A percentile compares a stretch with the other conserved stretches of the same genome.
Conservation (phyloP, 2,329 filamentous ascomycete genomes). For the Claviceps sp. region DNA sequence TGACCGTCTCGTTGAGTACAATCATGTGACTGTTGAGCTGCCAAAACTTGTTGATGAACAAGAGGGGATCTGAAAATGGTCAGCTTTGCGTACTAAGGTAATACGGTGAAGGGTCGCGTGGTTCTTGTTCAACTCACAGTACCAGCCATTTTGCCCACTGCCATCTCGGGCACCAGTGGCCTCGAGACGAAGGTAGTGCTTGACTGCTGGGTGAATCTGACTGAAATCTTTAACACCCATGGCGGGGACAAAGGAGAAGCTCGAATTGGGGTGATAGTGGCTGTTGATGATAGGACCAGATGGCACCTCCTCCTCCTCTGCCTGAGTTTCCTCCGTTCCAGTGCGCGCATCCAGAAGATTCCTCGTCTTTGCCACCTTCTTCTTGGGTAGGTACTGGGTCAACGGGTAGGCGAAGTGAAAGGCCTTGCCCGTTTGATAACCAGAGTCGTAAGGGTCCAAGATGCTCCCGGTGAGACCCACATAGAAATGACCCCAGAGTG, state of each 20-base stretch:
- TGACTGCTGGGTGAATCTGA: slow-evolving; percentile 56
- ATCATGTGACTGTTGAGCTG: slow-evolving; percentile 86
- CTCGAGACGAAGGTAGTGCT: slow-evolving; percentile 70
- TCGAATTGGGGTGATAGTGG: slow-evolving; percentile 93
- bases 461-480: slow-evolving; percentile 62
- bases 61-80: slow-evolving; percentile 46
- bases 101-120: no score
- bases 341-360: slow-evolving; percentile 57
- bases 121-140: slow-evolving; percentile 35
- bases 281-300: slow-evolving; percentile 60
- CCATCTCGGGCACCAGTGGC: slow-evolving; percentile 67
- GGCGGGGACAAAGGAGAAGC: slow-evolving; percentile 73
- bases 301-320: slow-evolving; percentile 35
- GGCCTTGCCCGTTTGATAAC: slow-evolving; percentile 62
- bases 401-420: slow-evolving; percentile 76
- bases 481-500: slow-evolving; percentile 90
- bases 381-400: slow-evolving; percentile 83
- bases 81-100: slow-evolving; percentile 8
- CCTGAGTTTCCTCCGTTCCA: slow-evolving; percentile 33
- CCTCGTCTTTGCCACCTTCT: slow-evolving; percentile 76
- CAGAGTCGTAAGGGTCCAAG: slow-evolving; percentile 59
- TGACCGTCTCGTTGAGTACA: slow-evolving; percentile 79
- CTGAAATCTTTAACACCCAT: slow-evolving; percentile 56
- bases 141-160: slow-evolving; percentile 83
- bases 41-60: slow-evolving; percentile 96